phyloP scores from a whole-genome alignment of 129 eudicot genomes.

The Solidago caesia region DNA sequence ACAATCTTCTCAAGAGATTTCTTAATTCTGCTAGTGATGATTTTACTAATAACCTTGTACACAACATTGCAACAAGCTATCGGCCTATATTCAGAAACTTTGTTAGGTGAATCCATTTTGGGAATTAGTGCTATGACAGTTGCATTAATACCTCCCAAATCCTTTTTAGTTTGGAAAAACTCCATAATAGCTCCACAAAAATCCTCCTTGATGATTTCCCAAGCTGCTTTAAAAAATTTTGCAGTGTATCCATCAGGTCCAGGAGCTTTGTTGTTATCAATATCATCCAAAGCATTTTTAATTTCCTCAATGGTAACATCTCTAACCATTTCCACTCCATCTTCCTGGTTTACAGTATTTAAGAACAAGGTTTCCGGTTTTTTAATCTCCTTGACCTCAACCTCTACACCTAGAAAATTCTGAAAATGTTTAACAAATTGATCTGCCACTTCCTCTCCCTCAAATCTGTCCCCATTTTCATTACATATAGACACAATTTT shows the following conservation, averaged over 20 bases:
- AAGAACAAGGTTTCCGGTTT: background rate
- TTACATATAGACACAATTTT: background rate
- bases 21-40: no score
- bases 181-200: background rate
- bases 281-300: background rate
- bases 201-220: background rate
- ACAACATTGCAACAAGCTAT: no score
- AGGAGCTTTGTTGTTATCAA: background rate
- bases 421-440: no score
- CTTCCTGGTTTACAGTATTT: no score
- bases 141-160: background rate
- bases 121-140: background rate
- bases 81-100: background rate
- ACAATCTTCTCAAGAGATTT: no score
- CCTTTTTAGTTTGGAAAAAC: no score
- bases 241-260: background rate
- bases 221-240: background rate
- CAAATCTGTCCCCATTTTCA: background rate
- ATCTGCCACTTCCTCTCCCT: no score
- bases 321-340: no score
- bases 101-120: no score
- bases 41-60: no score
- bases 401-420: no score
- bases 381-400: no score
- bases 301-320: background rate